Percentiles rank a stretch among this genome's conserved stretches.
These are phyloP conservation scores for Syzygium syzygioides DNA, from an alignment of 441 rosid genomes.

Conservation along the genomic window DNA sequence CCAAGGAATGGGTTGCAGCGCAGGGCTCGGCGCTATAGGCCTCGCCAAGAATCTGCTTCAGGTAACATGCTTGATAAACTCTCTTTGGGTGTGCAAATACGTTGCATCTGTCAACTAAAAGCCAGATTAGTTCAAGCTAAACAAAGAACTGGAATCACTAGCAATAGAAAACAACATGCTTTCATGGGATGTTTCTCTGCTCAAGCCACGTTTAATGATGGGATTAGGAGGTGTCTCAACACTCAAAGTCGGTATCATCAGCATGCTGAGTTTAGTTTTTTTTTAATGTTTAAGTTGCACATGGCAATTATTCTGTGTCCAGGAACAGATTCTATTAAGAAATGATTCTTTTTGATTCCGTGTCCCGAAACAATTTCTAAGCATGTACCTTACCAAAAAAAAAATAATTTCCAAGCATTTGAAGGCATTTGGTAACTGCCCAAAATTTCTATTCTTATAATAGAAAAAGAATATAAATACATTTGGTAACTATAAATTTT, in stretches of 20 bases:
- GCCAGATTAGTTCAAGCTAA: neutral
- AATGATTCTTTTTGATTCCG: too few relatives aligned
- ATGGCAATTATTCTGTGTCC: accelerated
- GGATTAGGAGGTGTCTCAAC: neutral
- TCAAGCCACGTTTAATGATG: neutral
- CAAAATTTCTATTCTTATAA: too few relatives aligned
- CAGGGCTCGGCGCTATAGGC: neutral
- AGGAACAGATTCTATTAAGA: too few relatives aligned
- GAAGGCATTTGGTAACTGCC: too few relatives aligned
- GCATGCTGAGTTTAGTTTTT: neutral
- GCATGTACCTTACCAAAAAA: too few relatives aligned
- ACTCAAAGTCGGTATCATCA: neutral
- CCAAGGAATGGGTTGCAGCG: conserved; percentile 3
- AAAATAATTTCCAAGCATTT: too few relatives aligned
- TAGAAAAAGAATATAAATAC: too few relatives aligned
- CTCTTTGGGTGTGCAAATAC: neutral
- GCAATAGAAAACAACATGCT: neutral
- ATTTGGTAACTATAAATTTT: too few relatives aligned
- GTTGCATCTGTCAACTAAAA: neutral
- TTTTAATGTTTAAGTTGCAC: neutral
- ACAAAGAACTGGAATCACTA: neutral
- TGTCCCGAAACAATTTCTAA: too few relatives aligned
- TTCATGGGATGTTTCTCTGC: neutral
- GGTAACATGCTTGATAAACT: neutral
- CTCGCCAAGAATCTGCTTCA: conserved; percentile 3